phyloP scores from a whole-genome alignment of 192 early-diverging fungal species.

The Dissophora globulifera region DNA sequence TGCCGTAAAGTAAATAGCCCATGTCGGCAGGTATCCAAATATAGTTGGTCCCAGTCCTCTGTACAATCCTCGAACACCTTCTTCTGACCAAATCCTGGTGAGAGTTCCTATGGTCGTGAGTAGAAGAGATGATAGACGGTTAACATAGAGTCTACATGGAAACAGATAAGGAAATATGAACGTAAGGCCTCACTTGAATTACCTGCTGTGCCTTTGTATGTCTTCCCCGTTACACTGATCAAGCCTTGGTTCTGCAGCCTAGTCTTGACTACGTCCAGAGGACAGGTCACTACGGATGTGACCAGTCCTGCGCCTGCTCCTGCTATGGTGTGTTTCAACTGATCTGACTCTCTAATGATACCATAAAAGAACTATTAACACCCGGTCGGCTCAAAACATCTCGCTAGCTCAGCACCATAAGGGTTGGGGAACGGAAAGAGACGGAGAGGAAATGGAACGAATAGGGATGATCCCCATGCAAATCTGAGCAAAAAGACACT shows the following conservation, averaged over 20 bases:
- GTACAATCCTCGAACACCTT: slow-evolving; percentile 91
- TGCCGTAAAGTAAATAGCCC: slow-evolving; percentile 93
- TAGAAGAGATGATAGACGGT: too few species aligned
- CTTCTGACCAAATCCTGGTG: slow-evolving; percentile 76
- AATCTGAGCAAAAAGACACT: too few species aligned
- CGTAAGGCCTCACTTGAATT: neutral
- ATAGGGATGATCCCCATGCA: too few species aligned
- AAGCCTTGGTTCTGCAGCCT: slow-evolving; percentile 88
- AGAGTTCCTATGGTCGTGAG: slow-evolving; percentile 71
- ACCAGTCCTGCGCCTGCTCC: slow-evolving; percentile 87
- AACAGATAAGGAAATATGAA: too few species aligned
- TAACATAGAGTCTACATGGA: too few species aligned
- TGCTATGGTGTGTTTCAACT: slow-evolving; percentile 80
- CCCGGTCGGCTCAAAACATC: neutral
- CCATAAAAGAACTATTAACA: too few species aligned
- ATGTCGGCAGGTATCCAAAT: slow-evolving; percentile 89
- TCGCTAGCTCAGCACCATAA: neutral
- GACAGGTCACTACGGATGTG: slow-evolving; percentile 86
- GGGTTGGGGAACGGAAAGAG: slow-evolving; percentile 10
- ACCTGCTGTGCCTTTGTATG: slow-evolving; percentile 71
- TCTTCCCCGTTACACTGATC: slow-evolving; percentile 28
- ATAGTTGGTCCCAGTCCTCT: slow-evolving; percentile 89
- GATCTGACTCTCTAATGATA: slow-evolving; percentile 54
- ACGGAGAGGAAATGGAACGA: slow-evolving; percentile 6
- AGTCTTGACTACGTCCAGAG: slow-evolving; percentile 95